Evolutionary conservation across 1,139 yeast genomes (phyloP).

Genomic region (Pichia kudriavzevii): DNA sequence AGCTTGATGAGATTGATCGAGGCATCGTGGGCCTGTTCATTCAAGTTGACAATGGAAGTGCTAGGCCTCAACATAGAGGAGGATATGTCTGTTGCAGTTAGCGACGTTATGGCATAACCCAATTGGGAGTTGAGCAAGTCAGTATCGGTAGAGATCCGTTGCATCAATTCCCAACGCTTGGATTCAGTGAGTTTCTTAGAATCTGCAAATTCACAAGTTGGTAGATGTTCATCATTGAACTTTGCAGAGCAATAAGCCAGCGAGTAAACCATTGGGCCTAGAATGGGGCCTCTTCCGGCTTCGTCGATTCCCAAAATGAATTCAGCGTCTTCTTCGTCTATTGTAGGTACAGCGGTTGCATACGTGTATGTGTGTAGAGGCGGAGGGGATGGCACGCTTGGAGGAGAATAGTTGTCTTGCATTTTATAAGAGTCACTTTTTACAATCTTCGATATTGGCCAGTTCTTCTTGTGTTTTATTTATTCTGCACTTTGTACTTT

Average conservation of each 20-base stretch:
- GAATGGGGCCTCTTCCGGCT: constrained; percentile 96
- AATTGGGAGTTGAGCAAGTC: constrained; percentile 39
- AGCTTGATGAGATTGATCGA: constrained; percentile 70
- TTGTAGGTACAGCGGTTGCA: constrained; percentile 5
- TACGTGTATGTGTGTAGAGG: constrained; percentile 9
- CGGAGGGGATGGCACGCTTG: constrained; percentile 9
- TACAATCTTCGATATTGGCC: no score
- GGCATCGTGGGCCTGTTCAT: constrained; percentile 94
- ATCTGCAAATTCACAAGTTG: constrained; percentile 80
- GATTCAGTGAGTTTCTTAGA: constrained; percentile 79
- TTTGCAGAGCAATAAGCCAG: constrained; percentile 62
- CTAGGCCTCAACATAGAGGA: constrained; percentile 75
- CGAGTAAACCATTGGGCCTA: constrained; percentile 97
- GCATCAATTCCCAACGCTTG: constrained; percentile 55
- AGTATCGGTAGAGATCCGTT: constrained; percentile 40
- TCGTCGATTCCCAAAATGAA: constrained; percentile 88
- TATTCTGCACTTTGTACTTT: no score
- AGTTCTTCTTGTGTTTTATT: no score
- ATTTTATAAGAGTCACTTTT: no score
- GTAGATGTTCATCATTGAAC: constrained; percentile 40
- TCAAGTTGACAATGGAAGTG: constrained; percentile 60
- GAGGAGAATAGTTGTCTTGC: no score
- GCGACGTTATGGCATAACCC: constrained; percentile 83
- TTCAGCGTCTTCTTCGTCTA: background rate
- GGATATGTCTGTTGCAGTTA: constrained; percentile 84